Evolutionary conservation across 768 basidiomycete genomes (phyloP).

Genomic region (Hypholoma sublateritium): DNA sequence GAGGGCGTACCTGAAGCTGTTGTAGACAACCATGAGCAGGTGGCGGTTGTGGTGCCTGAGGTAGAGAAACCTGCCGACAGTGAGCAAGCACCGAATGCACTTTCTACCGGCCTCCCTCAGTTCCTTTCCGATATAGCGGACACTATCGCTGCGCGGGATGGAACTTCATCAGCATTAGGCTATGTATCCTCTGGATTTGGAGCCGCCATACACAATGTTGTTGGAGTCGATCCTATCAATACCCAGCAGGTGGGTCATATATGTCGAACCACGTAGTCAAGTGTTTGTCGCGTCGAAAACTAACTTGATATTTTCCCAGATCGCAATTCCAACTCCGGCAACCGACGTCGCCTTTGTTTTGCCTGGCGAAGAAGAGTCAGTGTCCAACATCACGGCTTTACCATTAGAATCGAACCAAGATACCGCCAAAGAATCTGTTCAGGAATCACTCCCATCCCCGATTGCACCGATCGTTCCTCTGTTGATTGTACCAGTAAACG

Average conservation of each 20-base stretch:
- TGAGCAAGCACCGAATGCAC: slow-evolving; percentile 14
- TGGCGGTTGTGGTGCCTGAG: slow-evolving; percentile 7
- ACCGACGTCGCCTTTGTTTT: slow-evolving; percentile 20
- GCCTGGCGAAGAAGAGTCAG: slow-evolving; percentile 15
- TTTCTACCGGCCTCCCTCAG: slow-evolving; percentile 26
- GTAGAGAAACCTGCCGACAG: slow-evolving; percentile 11
- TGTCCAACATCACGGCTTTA: slow-evolving; percentile 14
- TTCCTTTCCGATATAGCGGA: slow-evolving; percentile 35
- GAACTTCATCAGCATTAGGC: slow-evolving; percentile 34
- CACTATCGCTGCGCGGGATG: slow-evolving; percentile 36
- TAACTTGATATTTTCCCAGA: slow-evolving; percentile 18
- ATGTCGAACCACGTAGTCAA: slow-evolving; percentile 5
- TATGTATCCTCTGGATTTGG: slow-evolving; percentile 42
- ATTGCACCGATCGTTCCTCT: slow-evolving; percentile 36
- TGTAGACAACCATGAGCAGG: slow-evolving; percentile 8
- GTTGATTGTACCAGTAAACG: slow-evolving; percentile 40
- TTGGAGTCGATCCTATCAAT: slow-evolving; percentile 41
- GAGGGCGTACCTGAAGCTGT: slow-evolving; percentile 5
- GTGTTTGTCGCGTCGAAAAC: slow-evolving; percentile 2
- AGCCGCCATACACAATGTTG: slow-evolving; percentile 34
- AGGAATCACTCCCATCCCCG: slow-evolving; percentile 9
- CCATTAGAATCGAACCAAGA: slow-evolving; percentile 9
- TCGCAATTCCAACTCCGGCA: slow-evolving; percentile 30
- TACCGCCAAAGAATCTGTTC: neutral
- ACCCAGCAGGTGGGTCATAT: slow-evolving; percentile 27